These are phyloP conservation scores for Dioszegia crocea DNA, from an alignment of 768 basidiomycete species.

Conservation along the genomic window DNA sequence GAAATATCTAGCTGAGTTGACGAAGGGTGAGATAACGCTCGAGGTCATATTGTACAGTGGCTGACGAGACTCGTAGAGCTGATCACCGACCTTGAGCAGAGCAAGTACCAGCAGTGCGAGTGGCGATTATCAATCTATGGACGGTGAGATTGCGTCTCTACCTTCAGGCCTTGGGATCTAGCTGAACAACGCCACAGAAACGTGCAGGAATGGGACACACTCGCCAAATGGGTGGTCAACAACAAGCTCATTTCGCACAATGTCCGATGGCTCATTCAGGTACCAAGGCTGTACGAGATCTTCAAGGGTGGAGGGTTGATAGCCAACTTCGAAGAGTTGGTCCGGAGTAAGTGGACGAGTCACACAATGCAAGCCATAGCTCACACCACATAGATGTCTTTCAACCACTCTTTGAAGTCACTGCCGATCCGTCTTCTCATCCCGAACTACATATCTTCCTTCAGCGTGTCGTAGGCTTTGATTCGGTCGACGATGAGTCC, in stretches of 20 bases:
- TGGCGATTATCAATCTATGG: slow-evolving; percentile 98
- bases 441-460: slow-evolving; percentile 93
- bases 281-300: slow-evolving; percentile 89
- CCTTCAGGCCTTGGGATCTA: background rate
- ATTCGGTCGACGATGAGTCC: slow-evolving; percentile 98
- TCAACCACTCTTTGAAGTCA: slow-evolving; percentile 90
- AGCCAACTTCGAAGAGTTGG: slow-evolving; percentile 82
- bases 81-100: slow-evolving; percentile 95
- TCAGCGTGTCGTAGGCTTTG: slow-evolving; percentile 92
- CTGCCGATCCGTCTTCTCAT: slow-evolving; percentile 78
- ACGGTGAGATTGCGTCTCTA: slow-evolving; percentile 51
- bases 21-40: slow-evolving; percentile 60
- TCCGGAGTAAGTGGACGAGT: slow-evolving; percentile 62
- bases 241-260: slow-evolving; percentile 94
- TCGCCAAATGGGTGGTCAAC: slow-evolving; percentile 93
- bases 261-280: slow-evolving; percentile 93
- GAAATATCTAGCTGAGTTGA: slow-evolving; percentile 88
- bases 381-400: slow-evolving; percentile 67
- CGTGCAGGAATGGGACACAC: slow-evolving; percentile 88
- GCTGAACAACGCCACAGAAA: slow-evolving; percentile 19
- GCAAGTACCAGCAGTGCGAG: slow-evolving; percentile 98
- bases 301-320: slow-evolving; percentile 85
- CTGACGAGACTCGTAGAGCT: slow-evolving; percentile 61
- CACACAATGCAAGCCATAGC: background rate
- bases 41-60: background rate